Evolutionary conservation across 768 basidiomycete species (phyloP).

Genomic region (Tephrocybe sp.): DNA sequence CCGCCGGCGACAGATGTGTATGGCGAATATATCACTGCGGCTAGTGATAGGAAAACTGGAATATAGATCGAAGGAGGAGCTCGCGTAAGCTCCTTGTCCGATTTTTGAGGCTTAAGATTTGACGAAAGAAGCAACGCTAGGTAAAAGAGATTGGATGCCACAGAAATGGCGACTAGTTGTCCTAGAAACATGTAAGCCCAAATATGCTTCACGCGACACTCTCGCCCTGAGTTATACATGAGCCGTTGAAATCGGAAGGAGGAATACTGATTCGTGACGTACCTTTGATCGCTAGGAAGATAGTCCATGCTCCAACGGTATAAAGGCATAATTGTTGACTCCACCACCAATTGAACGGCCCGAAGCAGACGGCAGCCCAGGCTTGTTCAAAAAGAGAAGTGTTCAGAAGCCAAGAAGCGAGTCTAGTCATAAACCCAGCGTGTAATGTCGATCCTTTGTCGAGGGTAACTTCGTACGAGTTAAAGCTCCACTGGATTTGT

Average conservation of each 20-base stretch:
- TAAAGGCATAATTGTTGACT: constrained; percentile 63
- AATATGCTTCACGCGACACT: constrained; percentile 42
- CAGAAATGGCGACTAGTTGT: constrained; percentile 69
- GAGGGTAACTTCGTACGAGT: constrained; percentile 34
- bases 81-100: too few species aligned
- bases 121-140: constrained; percentile 43
- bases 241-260: not conserved
- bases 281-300: constrained; percentile 56
- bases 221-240: constrained; percentile 28
- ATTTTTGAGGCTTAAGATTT: constrained; percentile 15
- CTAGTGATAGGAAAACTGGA: constrained; percentile 44
- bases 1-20: constrained; percentile 30
- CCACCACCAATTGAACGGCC: constrained; percentile 67
- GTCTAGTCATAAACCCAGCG: constrained; percentile 17
- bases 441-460: constrained; percentile 7
- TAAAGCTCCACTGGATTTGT: constrained; percentile 69
- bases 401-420: constrained; percentile 52
- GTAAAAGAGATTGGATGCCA: constrained; percentile 65
- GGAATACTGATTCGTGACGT: constrained; percentile 15
- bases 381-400: constrained; percentile 66
- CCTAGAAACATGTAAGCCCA: constrained; percentile 77
- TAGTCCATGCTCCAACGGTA: constrained; percentile 57
- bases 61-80: constrained; percentile 33
- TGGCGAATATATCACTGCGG: constrained; percentile 45
- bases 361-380: constrained; percentile 43